phyloP scores from a whole-genome alignment of 352 stramenopile genomes.

The Phytophthora meadii region DNA sequence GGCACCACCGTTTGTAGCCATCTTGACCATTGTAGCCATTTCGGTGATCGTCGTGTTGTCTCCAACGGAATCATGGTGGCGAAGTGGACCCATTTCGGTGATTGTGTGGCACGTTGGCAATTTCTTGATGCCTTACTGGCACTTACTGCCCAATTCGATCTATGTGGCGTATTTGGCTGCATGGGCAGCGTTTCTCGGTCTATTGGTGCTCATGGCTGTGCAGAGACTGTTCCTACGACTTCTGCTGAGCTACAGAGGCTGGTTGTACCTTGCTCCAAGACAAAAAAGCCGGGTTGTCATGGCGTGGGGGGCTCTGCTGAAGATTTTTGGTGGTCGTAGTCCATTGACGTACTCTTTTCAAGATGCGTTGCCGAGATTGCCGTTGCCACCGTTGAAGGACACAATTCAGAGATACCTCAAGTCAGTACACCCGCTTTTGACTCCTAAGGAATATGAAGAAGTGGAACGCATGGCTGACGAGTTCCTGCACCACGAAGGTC shows the following conservation, averaged over 20 bases:
- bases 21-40: conserved; percentile 63
- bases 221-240: conserved; percentile 85
- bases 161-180: conserved; percentile 88
- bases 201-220: conserved; percentile 86
- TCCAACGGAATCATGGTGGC: conserved; percentile 86
- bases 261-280: conserved; percentile 80
- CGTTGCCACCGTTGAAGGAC: conserved; percentile 93
- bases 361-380: conserved; percentile 90
- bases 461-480: conserved; percentile 86
- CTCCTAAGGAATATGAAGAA: conserved; percentile 86
- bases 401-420: conserved; percentile 93
- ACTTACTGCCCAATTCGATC: conserved; percentile 66
- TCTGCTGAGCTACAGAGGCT: conserved; percentile 89
- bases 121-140: conserved; percentile 74
- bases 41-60: conserved; percentile 69
- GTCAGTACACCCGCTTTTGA: conserved; percentile 92
- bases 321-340: conserved; percentile 81
- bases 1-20: conserved; percentile 67
- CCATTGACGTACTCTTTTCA: conserved; percentile 93
- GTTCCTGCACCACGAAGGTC: conserved; percentile 89
- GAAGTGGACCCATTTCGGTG: conserved; percentile 72
- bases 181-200: conserved; percentile 79
- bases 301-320: conserved; percentile 80
- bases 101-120: conserved; percentile 86
- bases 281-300: conserved; percentile 76